These are phyloP conservation scores for Gossypium davidsonii DNA, from an alignment of 441 rosid species.

Conservation along the genomic window DNA sequence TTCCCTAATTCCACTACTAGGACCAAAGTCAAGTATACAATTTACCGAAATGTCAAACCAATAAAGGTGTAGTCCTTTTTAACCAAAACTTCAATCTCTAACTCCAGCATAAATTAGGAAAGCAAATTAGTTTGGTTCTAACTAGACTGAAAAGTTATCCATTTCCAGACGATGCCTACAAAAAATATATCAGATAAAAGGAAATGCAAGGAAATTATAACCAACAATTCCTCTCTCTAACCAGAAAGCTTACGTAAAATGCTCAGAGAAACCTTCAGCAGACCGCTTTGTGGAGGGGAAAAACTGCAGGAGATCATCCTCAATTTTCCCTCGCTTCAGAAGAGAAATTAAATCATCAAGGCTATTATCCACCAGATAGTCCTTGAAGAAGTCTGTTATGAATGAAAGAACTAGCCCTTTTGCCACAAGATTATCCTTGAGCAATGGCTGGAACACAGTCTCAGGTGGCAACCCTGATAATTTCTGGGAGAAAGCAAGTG, in stretches of 20 bases:
- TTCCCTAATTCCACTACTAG: background rate
- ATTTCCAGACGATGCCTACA: background rate
- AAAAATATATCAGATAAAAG: background rate
- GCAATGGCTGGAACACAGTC: conserved; percentile 94
- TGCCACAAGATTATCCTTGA: conserved; percentile 92
- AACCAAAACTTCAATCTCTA: background rate
- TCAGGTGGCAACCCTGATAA: conserved; percentile 95
- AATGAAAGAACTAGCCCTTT: conserved; percentile 96
- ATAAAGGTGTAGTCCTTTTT: background rate
- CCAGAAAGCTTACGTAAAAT: conserved; percentile 70
- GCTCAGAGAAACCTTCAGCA: conserved; percentile 85
- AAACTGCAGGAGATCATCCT: conserved; percentile 78
- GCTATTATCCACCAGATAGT: conserved; percentile 87
- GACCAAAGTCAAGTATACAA: background rate
- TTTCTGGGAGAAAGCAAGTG: conserved; percentile 96
- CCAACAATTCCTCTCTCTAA: background rate
- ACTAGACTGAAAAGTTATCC: background rate
- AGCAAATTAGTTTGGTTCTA: background rate
- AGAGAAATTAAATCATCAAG: conserved; percentile 88
- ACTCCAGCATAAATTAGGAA: background rate
- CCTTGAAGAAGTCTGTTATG: conserved; percentile 91
- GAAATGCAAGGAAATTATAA: background rate
- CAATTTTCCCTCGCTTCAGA: conserved; percentile 91
- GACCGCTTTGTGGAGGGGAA: conserved; percentile 82
- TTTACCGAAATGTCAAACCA: background rate